phyloP scores from a whole-genome alignment of 495 filamentous ascomycete genomes.

The Trichoderma virens region DNA sequence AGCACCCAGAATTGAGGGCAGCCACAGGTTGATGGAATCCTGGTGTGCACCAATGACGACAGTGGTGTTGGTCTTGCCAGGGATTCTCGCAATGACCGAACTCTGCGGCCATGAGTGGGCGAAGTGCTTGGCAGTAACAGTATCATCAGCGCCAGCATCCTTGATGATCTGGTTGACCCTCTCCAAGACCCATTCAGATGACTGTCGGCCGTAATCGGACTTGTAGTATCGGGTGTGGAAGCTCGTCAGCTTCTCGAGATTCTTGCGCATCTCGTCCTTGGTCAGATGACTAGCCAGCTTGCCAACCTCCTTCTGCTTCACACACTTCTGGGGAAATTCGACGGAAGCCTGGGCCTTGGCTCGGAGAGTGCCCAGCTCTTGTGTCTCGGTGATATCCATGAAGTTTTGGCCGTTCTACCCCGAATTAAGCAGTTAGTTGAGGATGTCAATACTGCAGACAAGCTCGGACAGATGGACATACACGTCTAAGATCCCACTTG shows the following conservation, averaged over 20 bases:
- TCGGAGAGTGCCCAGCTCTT: slow-evolving; percentile 44
- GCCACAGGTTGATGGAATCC: slow-evolving; percentile 80
- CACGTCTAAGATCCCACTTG: slow-evolving; percentile 84
- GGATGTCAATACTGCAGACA: not conserved
- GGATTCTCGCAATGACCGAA: slow-evolving; percentile 87
- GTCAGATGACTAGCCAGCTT: slow-evolving; percentile 64
- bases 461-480: slow-evolving; percentile 35
- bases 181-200: slow-evolving; percentile 77
- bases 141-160: slow-evolving; percentile 53
- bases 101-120: slow-evolving; percentile 82
- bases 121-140: slow-evolving; percentile 63
- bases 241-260: slow-evolving; percentile 69
- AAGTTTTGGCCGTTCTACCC: slow-evolving; percentile 73
- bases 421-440: not conserved
- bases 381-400: slow-evolving; percentile 83
- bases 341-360: slow-evolving; percentile 27
- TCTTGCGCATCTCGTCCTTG: slow-evolving; percentile 67
- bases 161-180: slow-evolving; percentile 56
- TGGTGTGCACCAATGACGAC: slow-evolving; percentile 59
- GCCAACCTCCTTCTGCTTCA: slow-evolving; percentile 55
- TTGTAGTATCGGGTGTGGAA: slow-evolving; percentile 90
- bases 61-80: slow-evolving; percentile 77
- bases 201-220: slow-evolving; percentile 76
- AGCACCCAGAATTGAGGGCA: slow-evolving; percentile 61
- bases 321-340: slow-evolving; percentile 60